Percentiles rank a stretch among this genome's conserved stretches.
These are phyloP conservation scores for Rhinocladiella mackenziei DNA, from an alignment of 2,329 filamentous ascomycete genomes.

Conservation along the genomic window DNA sequence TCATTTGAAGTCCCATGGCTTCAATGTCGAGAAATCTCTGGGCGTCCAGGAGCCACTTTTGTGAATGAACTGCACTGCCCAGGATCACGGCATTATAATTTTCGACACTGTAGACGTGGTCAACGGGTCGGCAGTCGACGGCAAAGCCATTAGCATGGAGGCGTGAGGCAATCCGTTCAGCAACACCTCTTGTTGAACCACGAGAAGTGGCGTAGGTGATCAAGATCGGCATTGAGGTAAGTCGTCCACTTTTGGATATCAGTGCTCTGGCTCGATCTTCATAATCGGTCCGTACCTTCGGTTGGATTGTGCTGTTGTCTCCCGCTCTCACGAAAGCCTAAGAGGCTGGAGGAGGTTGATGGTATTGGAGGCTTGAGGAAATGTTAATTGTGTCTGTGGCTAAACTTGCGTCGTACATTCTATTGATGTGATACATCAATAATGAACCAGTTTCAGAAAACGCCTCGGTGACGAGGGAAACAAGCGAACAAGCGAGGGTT, in stretches of 20 bases:
- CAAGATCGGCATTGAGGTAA: constrained; percentile 17
- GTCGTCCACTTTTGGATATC: neutral
- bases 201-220: constrained; percentile 22
- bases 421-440: too few species aligned
- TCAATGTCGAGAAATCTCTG: constrained; percentile 24
- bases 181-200: constrained; percentile 22
- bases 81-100: constrained; percentile 25
- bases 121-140: constrained; percentile 25
- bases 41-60: constrained; percentile 20
- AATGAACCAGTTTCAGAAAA: too few species aligned
- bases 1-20: constrained; percentile 18
- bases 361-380: too few species aligned
- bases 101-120: constrained; percentile 23
- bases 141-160: constrained; percentile 20
- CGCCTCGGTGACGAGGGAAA: too few species aligned
- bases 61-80: constrained; percentile 18
- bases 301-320: too few species aligned
- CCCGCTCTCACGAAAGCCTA: too few species aligned
- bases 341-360: too few species aligned
- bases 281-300: too few species aligned
- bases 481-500: too few species aligned
- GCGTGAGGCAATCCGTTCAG: constrained; percentile 22
- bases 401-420: too few species aligned
- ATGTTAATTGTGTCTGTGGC: too few species aligned
- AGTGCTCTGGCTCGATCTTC: too few species aligned